Evolutionary conservation across 129 eudicot species (phyloP), one percentile per base, ranked within the genome.

Genomic region (Logfia minima): DNA sequence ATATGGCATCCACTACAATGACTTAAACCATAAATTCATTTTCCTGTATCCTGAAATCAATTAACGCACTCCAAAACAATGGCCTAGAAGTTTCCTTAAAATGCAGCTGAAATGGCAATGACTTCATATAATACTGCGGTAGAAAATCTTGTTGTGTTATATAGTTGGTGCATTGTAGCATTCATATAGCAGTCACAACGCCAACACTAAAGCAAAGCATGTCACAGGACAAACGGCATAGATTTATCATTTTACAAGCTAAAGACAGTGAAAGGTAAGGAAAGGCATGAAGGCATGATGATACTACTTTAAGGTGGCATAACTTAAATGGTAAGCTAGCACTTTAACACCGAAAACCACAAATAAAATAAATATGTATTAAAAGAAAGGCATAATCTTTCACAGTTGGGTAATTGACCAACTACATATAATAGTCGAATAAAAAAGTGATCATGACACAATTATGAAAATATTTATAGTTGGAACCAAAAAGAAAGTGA

Each of bases 131-230:
- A 34, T 66, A 48, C 34, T 16, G 80, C 8, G n/a, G 34, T 52
- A 63, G 8, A 16, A 63, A 28, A 3, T 76, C 66, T 21, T 22
- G 28, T 67, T 3, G 35, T 66, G 79, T 66, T 52, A 53, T 66
- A 66, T 32, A 32, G 53, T 34, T 32, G 80, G 72, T 76, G 80
- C 66, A 53, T 35, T 53, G 72, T 28, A 17, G 53, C 66, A 48
- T n/a, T 76, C 72, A 76, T 65, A 28, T 76, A 48, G 8, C 10
- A 19, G 17, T n/a, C 52, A 10, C 52, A 17, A 0, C 51, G 31
- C 32, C 7, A 53, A 76, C 48, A 41, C 48, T 9, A 41, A 41
- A 41, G 48, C 48, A 41, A 41, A 41, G 4, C 48, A 41, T 41
- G 48, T 41, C 14, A 41, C 13, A 41, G 14, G 48, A 41, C 14